Percentiles rank a stretch among this genome's conserved stretches.
Evolutionary conservation across 1,139 yeast genomes (phyloP).

Genomic region (Hansenula lynferdii): DNA sequence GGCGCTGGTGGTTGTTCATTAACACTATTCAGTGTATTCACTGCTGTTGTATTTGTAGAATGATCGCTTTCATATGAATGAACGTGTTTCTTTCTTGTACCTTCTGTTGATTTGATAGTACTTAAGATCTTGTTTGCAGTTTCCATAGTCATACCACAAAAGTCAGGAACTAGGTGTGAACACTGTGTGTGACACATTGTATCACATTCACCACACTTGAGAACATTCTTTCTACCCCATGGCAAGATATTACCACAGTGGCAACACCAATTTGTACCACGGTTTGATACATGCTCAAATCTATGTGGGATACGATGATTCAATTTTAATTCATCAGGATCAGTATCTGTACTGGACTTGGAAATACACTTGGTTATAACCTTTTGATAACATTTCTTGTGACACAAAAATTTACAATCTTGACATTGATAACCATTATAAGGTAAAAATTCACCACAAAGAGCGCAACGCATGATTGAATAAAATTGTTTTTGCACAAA

Average conservation of each 20-base stretch:
- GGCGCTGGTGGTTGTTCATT: conserved; percentile 15
- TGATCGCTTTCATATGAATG: conserved; percentile 12
- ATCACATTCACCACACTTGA: conserved; percentile 94
- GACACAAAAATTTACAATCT: conserved; percentile 92
- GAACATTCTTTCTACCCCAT: conserved; percentile 90
- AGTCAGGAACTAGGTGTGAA: conserved; percentile 92
- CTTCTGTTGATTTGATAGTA: conserved; percentile 79
- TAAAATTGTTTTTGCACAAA: conserved; percentile 94
- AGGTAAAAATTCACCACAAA: conserved; percentile 92
- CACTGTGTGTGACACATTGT: conserved; percentile 92
- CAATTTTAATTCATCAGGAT: conserved; percentile 83
- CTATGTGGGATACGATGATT: conserved; percentile 97
- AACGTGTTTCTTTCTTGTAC: conserved; percentile 26
- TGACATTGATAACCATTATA: conserved; percentile 96
- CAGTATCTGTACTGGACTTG: conserved; percentile 78
- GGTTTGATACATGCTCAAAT: conserved; percentile 83
- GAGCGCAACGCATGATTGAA: conserved; percentile 94
- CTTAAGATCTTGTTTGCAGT: conserved; percentile 86
- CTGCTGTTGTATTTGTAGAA: conserved; percentile 20
- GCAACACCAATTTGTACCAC: conserved; percentile 99
- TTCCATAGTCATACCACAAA: conserved; percentile 98
- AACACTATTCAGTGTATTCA: conserved; percentile 11
- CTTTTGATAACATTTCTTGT: conserved; percentile 88
- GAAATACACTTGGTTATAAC: conserved; percentile 96
- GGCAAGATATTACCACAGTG: conserved; percentile 97